Evolutionary conservation across 495 filamentous ascomycete species (phyloP), one percentile per base, ranked within the genome.

Genomic region (Thozetella sp.): DNA sequence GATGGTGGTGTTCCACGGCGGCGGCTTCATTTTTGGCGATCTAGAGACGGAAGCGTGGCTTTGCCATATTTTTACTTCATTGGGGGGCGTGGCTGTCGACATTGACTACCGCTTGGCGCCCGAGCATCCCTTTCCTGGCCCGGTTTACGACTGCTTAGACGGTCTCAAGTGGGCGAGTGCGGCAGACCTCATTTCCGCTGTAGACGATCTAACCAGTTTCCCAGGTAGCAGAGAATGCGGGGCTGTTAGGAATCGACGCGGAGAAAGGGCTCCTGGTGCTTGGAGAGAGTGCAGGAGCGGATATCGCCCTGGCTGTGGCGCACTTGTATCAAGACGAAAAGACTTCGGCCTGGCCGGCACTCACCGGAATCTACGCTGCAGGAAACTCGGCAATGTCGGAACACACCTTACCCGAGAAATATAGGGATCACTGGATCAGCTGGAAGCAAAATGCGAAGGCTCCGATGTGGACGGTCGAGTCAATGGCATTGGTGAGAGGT

Each of bases 251-350:
- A 15, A 71, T 75, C 13, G 67, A 76, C 43, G 67, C 74, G 2
- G 53, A 58, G 9, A 70, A 63, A 55, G 80, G 82, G 1, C 82
- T 84, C 55, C 54, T 84, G 12, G 61, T 84, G 11, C 78, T 76
- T n/a, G 82, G 81, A 10, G 71, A 70, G 4, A 79, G 74, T 25
- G 76, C 79, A 11, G 82, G 81, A 1, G 81, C 67, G 0, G 76
- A 79, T 56, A 59, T 83, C 15, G 68, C 76, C 4, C 68, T 75
- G 19, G 68, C 77, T 9, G 61, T 75, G 2, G 63, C 71, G 0
- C 75, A 78, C 58, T 67, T 70, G 0, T 70, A 69, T 6, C 57
- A 67, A 1, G 75, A 79, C 23, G 72, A 77, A 22, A 68, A 70
- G 15, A 22, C 27, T 11, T 23, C 12, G 23, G 54, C 74, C n/a